Conservation (phyloP, 2,329 filamentous ascomycete genomes). For the Didymella segeticola region DNA sequence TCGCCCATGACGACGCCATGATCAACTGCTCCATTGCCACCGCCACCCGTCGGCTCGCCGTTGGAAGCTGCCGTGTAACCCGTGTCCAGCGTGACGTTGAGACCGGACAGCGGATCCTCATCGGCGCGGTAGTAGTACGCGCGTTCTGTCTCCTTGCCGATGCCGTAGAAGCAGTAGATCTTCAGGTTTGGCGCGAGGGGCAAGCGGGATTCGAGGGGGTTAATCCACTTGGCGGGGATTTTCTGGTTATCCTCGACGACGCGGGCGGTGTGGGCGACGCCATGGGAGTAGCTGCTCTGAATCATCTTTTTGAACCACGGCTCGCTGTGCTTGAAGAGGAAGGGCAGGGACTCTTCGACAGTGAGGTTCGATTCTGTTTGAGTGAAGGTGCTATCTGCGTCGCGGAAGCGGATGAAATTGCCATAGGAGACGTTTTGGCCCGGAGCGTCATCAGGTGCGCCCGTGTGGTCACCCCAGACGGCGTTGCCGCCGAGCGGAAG, state of each 20-base stretch:
- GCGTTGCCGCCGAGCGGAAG: constrained; percentile 90
- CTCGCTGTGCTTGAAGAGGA: constrained; percentile 79
- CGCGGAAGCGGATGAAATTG: constrained; percentile 82
- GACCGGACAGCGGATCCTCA: constrained; percentile 66
- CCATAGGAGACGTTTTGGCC: constrained; percentile 78
- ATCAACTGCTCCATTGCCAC: constrained; percentile 60
- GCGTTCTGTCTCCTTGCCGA: constrained; percentile 92
- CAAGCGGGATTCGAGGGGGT: constrained; percentile 87
- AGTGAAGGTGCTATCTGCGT: constrained; percentile 61
- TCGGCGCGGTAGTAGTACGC: constrained; percentile 89
- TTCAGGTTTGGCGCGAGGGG: constrained; percentile 89
- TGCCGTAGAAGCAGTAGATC: constrained; percentile 96
- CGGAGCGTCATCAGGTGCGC: constrained; percentile 85
- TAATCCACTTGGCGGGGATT: constrained; percentile 81
- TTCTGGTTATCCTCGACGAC: constrained; percentile 74
- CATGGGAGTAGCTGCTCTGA: constrained; percentile 80
- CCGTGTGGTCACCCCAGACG: constrained; percentile 89
- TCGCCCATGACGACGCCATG: constrained; percentile 95
- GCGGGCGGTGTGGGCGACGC: constrained; percentile 77
- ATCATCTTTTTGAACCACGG: constrained; percentile 84
- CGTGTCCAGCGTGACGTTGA: constrained; percentile 68
- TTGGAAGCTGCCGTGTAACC: constrained; percentile 50
- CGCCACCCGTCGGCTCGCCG: constrained; percentile 4
- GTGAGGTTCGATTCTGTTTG: constrained; percentile 73
- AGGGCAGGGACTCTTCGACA: constrained; percentile 75